A percentile compares a stretch with the other conserved stretches of the same genome.
phyloP scores from a whole-genome alignment of 2,329 filamentous ascomycete species.

The Fusarium phyllophilum region DNA sequence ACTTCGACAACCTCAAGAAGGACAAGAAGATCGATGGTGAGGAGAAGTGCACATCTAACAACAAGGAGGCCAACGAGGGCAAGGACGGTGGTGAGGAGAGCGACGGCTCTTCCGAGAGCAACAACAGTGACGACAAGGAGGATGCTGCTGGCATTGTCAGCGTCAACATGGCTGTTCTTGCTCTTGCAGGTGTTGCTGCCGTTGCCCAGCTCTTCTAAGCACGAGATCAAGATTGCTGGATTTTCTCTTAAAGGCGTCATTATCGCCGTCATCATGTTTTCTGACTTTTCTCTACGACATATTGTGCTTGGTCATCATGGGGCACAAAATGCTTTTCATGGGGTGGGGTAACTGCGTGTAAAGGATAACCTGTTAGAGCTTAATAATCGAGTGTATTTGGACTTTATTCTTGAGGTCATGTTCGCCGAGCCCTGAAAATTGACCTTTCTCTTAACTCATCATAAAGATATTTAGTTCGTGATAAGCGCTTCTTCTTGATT shows the following conservation, averaged over 20 bases:
- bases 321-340: constrained; percentile 43
- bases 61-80: constrained; percentile 62
- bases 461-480: not conserved
- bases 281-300: constrained; percentile 50
- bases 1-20: constrained; percentile 57
- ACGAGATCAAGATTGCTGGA: constrained; percentile 43
- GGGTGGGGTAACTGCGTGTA: constrained; percentile 41
- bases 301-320: constrained; percentile 48
- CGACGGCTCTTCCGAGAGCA: constrained; percentile 41
- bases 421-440: not conserved
- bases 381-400: constrained; percentile 57
- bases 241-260: constrained; percentile 48
- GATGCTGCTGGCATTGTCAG: constrained; percentile 57
- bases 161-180: constrained; percentile 60
- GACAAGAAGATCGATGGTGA: constrained; percentile 56
- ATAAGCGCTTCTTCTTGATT: not conserved
- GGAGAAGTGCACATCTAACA: constrained; percentile 61
- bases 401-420: constrained; percentile 16
- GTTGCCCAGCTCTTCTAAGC: constrained; percentile 64
- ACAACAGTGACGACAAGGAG: constrained; percentile 46
- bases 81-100: constrained; percentile 46
- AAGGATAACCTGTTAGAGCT: constrained; percentile 54
- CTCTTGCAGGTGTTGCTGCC: constrained; percentile 58
- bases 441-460: not conserved
- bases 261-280: constrained; percentile 48